Evolutionary conservation across 257 asterid species (phyloP).

Genomic region (Galeopsis tetrahit): DNA sequence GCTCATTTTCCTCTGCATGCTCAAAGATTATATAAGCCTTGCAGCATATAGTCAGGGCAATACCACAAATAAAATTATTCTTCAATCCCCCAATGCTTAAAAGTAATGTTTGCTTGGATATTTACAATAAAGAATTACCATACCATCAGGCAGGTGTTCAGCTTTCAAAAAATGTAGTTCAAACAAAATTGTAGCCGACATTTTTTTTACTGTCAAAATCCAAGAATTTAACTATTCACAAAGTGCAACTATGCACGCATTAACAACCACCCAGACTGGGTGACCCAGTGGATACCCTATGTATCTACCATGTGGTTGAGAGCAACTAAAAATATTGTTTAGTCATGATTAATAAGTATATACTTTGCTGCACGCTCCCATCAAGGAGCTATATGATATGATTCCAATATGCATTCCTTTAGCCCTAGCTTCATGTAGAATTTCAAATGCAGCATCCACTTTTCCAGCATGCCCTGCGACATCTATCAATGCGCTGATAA

Average conservation of each 20-base stretch:
- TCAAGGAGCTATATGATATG: conserved; percentile 90
- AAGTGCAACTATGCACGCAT: conserved; percentile 2
- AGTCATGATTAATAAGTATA: conserved; percentile 27
- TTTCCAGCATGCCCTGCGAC: conserved; percentile 97
- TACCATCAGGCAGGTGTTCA: conserved; percentile 20
- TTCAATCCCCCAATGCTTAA: conserved; percentile 20
- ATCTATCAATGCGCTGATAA: conserved; percentile 94
- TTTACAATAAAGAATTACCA: conserved; percentile 23
- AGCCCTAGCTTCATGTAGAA: conserved; percentile 73
- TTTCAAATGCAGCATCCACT: conserved; percentile 91
- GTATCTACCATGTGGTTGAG: conserved; percentile 21
- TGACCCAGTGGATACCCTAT: conserved; percentile 23
- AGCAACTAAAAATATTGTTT: conserved; percentile 12
- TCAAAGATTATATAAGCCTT: conserved; percentile 11
- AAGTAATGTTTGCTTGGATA: conserved; percentile 14
- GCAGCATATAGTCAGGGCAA: conserved; percentile 14
- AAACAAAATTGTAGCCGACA: not conserved
- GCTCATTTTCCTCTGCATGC: conserved; percentile 8
- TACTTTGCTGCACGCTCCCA: conserved; percentile 99
- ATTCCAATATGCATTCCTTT: conserved; percentile 80
- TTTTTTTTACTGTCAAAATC: conserved; percentile 27
- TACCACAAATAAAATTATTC: conserved; percentile 9
- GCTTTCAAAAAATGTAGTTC: conserved; percentile 15
- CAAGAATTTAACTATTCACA: conserved; percentile 3
- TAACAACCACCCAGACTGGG: conserved; percentile 9